Evolutionary conservation across 1,284 basidiomycete genomes (phyloP).

Genomic region (Neonothopanus nambi): DNA sequence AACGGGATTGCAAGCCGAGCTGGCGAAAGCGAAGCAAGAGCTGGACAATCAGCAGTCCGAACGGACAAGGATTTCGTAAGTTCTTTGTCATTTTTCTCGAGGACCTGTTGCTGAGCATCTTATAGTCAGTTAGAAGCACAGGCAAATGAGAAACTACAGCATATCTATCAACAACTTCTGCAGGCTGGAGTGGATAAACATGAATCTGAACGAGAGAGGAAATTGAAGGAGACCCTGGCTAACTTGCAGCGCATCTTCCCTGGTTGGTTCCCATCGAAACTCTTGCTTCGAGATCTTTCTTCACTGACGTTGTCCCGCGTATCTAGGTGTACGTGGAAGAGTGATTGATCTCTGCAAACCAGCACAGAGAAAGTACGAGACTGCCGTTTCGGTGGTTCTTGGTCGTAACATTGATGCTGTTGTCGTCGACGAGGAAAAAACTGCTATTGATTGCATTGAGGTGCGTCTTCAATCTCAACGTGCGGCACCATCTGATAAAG

Average conservation of each 20-base stretch:
- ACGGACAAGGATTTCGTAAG: slow-evolving; percentile 69
- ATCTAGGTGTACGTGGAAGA: slow-evolving; percentile 83
- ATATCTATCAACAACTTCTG: slow-evolving; percentile 81
- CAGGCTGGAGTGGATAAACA: slow-evolving; percentile 86
- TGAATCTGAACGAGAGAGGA: slow-evolving; percentile 83
- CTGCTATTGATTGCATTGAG: slow-evolving; percentile 97
- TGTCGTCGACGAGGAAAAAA: slow-evolving; percentile 95
- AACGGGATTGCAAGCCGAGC: slow-evolving; percentile 49
- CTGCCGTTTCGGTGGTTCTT: slow-evolving; percentile 92
- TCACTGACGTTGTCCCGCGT: not conserved
- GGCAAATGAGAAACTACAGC: slow-evolving; percentile 87
- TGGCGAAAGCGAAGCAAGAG: slow-evolving; percentile 65
- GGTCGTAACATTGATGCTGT: slow-evolving; percentile 95
- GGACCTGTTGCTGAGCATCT: slow-evolving; percentile 5
- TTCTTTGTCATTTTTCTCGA: slow-evolving; percentile 12
- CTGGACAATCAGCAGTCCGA: slow-evolving; percentile 77
- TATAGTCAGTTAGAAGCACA: slow-evolving; percentile 85
- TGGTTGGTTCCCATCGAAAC: slow-evolving; percentile 46
- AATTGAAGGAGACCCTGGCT: slow-evolving; percentile 83
- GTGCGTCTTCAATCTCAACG: slow-evolving; percentile 37
- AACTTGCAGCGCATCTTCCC: slow-evolving; percentile 88
- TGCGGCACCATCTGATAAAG: not conserved
- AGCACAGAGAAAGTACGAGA: slow-evolving; percentile 89
- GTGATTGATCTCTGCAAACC: slow-evolving; percentile 94
- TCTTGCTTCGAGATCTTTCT: not conserved